Conservation (phyloP, 768 basidiomycete genomes). For the Boletus vinaceobasis region DNA sequence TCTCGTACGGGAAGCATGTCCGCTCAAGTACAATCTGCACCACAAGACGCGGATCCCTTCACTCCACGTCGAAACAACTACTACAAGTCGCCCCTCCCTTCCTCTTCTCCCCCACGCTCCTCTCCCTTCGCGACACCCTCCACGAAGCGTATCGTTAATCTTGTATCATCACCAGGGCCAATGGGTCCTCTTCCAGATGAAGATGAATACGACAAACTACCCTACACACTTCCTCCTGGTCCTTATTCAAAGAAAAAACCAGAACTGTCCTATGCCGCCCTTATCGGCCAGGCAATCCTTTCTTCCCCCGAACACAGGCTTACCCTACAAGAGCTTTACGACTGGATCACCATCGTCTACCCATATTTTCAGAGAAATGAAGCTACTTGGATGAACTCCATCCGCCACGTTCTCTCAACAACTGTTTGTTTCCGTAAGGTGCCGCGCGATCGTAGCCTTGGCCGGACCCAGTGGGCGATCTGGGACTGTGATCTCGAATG, state of each 20-base stretch:
- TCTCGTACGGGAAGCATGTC: constrained; percentile 33
- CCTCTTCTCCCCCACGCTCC: constrained; percentile 56
- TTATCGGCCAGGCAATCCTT: constrained; percentile 93
- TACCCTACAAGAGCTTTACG: constrained; percentile 93
- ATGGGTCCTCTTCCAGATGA: constrained; percentile 64
- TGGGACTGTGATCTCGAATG: constrained; percentile 79
- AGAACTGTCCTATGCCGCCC: constrained; percentile 86
- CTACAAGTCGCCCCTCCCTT: constrained; percentile 49
- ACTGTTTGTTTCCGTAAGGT: constrained; percentile 90
- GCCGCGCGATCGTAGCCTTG: constrained; percentile 69
- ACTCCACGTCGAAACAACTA: constrained; percentile 48
- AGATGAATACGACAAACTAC: constrained; percentile 62
- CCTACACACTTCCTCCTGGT: constrained; percentile 78
- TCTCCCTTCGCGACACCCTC: constrained; percentile 66
- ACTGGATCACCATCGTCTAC: constrained; percentile 91
- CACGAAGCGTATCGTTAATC: constrained; percentile 54
- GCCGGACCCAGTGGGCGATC: constrained; percentile 86
- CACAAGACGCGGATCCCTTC: constrained; percentile 40
- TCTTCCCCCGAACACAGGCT: constrained; percentile 80
- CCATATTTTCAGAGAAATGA: constrained; percentile 92
- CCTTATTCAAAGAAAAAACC: constrained; percentile 82
- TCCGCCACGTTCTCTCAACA: constrained; percentile 93
- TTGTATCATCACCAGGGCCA: constrained; percentile 83
- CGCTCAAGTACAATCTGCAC: constrained; percentile 23
- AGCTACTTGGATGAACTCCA: constrained; percentile 97